Evolutionary conservation across 768 basidiomycete species (phyloP), one percentile per base, ranked within the genome.

Genomic region (Hortiboletus campestris): DNA sequence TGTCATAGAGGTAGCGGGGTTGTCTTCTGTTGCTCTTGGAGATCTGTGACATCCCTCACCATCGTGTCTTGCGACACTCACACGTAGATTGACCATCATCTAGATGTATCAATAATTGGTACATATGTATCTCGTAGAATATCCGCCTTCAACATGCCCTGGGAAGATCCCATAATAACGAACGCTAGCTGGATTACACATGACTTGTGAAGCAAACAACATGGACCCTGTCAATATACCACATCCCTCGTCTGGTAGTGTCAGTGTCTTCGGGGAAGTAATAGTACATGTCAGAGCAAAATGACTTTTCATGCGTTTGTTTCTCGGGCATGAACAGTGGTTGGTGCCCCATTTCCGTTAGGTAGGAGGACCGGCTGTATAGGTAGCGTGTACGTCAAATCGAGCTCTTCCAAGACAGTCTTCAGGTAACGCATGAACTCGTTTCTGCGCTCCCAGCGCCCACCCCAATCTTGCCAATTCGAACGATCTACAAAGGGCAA

Each of bases 381-480:
- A 32, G 89, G 89, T 75, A 86, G 75, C 3, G 76, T 79, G 66
- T 91, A 92, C 31, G 74, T 75, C 53, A 92, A 72, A 62, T 89
- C 86, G 46, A 92, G 80, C 32, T 89, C 88, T 68, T 91, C 89
- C 49, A 91, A 73, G 14, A 84, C 66, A 6, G 74, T 80, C 72
- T 88, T 90, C 45, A 92, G 76, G 61, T 86, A 70, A 38, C 85
- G 81, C 89, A 91, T 91, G 69, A 91, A 88, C 22, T 72, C 75
- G 12, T 82, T 91, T 58, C 89, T 84, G 44, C 89, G 84, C 9
- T 74, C 76, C 89, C 87, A 90, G 54, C 89, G 77, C 19, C 82
- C 90, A 46, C 87, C 89, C 89, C 89, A 92, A 65, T 91, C 88
- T 66, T 91, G 90, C 90, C 89, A 92, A 65, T 89, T 90, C 36